A percentile compares a stretch with the other conserved stretches of the same genome.
phyloP scores from a whole-genome alignment of 1,284 basidiomycete species.

The Ustilago sp. region DNA sequence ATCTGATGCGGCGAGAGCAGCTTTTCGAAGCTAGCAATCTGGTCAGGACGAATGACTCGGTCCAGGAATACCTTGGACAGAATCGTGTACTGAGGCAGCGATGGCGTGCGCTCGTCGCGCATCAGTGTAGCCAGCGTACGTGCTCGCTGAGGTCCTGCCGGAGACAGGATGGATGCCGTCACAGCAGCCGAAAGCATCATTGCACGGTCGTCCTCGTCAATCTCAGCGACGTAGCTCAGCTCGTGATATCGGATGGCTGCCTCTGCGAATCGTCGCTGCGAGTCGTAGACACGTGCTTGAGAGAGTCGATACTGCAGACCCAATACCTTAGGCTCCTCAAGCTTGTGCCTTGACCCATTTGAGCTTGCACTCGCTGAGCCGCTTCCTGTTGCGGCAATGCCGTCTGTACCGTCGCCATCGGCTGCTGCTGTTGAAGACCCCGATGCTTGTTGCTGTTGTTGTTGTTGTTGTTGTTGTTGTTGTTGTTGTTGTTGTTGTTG shows the following conservation, averaged over 20 bases:
- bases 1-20: conserved; percentile 91
- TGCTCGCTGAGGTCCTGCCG: conserved; percentile 93
- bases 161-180: conserved; percentile 94
- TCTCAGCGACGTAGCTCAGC: conserved; percentile 71
- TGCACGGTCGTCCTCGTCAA: conserved; percentile 52
- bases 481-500: too few relatives aligned
- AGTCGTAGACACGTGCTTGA: conserved; percentile 89
- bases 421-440: conserved; percentile 12
- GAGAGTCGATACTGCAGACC: conserved; percentile 66
- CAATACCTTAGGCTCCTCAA: conserved; percentile 49
- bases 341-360: conserved; percentile 14
- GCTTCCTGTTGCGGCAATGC: neutral
- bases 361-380: conserved; percentile 6
- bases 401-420: conserved; percentile 3
- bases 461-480: conserved; percentile 4
- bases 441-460: conserved; percentile 6
- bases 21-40: conserved; percentile 88
- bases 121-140: conserved; percentile 90
- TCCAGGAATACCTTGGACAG: conserved; percentile 97
- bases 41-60: conserved; percentile 88
- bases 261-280: conserved; percentile 88
- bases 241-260: conserved; percentile 96
- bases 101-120: conserved; percentile 87
- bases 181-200: conserved; percentile 79
- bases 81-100: conserved; percentile 86